Evolutionary conservation across 2,329 filamentous ascomycete genomes (phyloP), one percentile per base, ranked within the genome.

Genomic region (Dothideomycetes sp.): DNA sequence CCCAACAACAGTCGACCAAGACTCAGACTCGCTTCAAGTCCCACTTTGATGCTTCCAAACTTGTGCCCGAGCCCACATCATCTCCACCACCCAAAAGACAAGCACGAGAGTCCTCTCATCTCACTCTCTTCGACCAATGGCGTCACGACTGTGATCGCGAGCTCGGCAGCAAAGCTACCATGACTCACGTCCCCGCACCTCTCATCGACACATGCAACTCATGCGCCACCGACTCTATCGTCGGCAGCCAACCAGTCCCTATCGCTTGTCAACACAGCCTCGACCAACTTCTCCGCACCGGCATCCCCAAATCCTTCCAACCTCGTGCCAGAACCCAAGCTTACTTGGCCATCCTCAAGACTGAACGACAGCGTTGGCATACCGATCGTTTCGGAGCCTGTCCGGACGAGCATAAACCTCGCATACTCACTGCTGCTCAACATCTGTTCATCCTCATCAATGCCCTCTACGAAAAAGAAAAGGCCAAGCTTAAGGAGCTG

Each of bases 371-470:
- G 17, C 30, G 38, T 18, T 41, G 38, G 38, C 38, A 41, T 17
- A 41, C 38, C 10, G 38, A 41, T n/a, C 38, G 38, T 31, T 41
- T 34, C 13, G 31, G 38, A 12, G 38, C 31, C 25, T 41, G 38
- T 24, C 28, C 33, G 9, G 13, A 17, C n/a, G 20, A 16, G 8
- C 18, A 32, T 24, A 41, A 41, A 13, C 5, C 31, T 13, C n/a
- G 25, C n/a, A 34, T 34, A 5, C 17, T 28, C 6, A 18, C 30
- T 23, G 18, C 31, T 10, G 38, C 38, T 18, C 30, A 41, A 17
- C 38, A 41, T 23, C 31, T 41, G 4, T 41, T 41, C 19, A 24
- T 41, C n/a, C 17, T 34, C n/a, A 29, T 34, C 38, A 41, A 34
- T 11, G 38, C 15, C 10, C 25, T 41, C 13, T 34, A 34, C 13